Conservation (phyloP, 116 monocot genomes). For the Trichopus zeylanicus region DNA sequence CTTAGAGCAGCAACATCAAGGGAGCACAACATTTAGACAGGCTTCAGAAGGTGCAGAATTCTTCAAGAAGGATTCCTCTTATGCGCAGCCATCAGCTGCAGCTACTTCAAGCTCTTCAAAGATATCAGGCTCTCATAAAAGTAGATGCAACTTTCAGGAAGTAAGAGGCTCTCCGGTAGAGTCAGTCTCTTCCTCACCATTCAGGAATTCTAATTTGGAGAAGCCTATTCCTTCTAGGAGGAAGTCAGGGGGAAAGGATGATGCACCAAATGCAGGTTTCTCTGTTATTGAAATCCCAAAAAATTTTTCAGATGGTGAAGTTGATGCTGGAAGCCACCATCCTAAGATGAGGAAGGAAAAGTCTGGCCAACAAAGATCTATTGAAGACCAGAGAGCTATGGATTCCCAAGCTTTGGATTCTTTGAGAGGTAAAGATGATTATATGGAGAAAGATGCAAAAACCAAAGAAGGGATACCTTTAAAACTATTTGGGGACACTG, state of each 20-base stretch:
- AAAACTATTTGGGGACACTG: slow-evolving; percentile 18
- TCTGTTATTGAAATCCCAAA: slow-evolving; percentile 34
- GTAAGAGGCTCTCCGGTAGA: slow-evolving; percentile 75
- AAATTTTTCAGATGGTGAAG: slow-evolving; percentile 46
- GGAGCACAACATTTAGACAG: too few relatives aligned
- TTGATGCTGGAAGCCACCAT: slow-evolving; percentile 27
- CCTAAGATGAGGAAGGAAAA: slow-evolving; percentile 16
- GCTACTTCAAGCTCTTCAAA: slow-evolving; percentile 66
- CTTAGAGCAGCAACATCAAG: too few relatives aligned
- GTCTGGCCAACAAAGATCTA: slow-evolving; percentile 14
- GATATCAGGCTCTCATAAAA: slow-evolving; percentile 64
- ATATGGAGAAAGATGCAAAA: slow-evolving; percentile 10
- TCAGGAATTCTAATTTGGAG: slow-evolving; percentile 37
- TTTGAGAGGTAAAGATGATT: slow-evolving; percentile 9
- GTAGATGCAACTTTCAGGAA: slow-evolving; percentile 58
- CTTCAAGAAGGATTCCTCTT: slow-evolving; percentile 24
- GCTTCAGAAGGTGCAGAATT: slow-evolving; percentile 14
- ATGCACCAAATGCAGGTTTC: slow-evolving; percentile 16
- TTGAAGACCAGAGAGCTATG: slow-evolving; percentile 18
- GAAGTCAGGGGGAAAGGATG: slow-evolving; percentile 29
- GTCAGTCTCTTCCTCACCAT: slow-evolving; percentile 92
- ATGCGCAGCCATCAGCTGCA: slow-evolving; percentile 24
- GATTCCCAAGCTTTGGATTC: slow-evolving; percentile 33
- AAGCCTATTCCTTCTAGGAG: slow-evolving; percentile 29
- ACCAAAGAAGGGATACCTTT: slow-evolving; percentile 16